phyloP scores from a whole-genome alignment of 768 basidiomycete species.

The Daedaleopsis sinensis region DNA sequence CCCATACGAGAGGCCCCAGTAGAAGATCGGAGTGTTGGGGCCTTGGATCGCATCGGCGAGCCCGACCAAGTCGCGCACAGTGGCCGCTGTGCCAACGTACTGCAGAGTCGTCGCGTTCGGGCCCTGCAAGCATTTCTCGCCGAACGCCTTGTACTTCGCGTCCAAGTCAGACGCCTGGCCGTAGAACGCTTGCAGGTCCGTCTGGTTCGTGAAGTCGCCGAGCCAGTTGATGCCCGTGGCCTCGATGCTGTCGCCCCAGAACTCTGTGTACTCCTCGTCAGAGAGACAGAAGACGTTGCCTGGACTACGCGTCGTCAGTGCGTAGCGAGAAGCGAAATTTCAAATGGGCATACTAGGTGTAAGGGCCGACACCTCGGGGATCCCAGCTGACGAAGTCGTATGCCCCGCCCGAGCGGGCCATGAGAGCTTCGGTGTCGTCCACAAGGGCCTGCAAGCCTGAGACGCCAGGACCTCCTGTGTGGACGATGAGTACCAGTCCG shows the following conservation, averaged over 20 bases:
- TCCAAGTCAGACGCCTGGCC: slow-evolving; percentile 3
- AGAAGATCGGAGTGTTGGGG: slow-evolving; percentile 5
- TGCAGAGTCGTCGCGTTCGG: slow-evolving; percentile 14
- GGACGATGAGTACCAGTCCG: not conserved
- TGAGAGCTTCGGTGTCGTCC: slow-evolving; percentile 1
- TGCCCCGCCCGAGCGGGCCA: slow-evolving; percentile 9
- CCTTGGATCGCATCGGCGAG: slow-evolving; percentile 14
- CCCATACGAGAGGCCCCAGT: slow-evolving; percentile 20
- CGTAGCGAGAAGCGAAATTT: not conserved
- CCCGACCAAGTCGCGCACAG: slow-evolving; percentile 17
- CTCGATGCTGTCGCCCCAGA: slow-evolving; percentile 14
- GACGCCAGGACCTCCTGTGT: slow-evolving; percentile 13
- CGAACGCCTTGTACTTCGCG: slow-evolving; percentile 4
- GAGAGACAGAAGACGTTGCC: slow-evolving; percentile 7
- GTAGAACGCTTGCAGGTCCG: slow-evolving; percentile 12
- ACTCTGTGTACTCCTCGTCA: slow-evolving; percentile 8
- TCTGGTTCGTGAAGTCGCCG: slow-evolving; percentile 15
- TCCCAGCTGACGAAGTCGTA: slow-evolving; percentile 20
- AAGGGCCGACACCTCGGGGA: slow-evolving; percentile 14
- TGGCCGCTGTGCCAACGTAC: slow-evolving; percentile 17
- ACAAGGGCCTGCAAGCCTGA: slow-evolving; percentile 12
- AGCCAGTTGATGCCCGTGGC: slow-evolving; percentile 6
- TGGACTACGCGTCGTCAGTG: not conserved
- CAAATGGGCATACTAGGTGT: slow-evolving; percentile 9
- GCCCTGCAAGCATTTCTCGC: slow-evolving; percentile 12